Conservation (phyloP, 495 filamentous ascomycete genomes). For the Aspergillus leporis region DNA sequence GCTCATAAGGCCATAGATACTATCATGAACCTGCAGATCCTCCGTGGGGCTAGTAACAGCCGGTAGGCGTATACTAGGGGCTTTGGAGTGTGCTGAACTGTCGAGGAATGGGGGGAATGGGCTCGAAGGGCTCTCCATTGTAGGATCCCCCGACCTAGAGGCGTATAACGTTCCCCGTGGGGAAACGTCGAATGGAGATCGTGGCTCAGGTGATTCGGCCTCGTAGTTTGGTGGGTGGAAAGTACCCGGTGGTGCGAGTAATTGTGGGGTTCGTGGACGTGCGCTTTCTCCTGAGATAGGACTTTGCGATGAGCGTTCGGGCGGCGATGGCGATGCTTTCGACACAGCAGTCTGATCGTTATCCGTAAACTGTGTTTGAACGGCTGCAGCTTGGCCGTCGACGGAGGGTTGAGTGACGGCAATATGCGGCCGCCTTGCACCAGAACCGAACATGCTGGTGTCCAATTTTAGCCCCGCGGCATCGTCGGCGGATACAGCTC, state of each 20-base stretch:
- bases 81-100: constrained; percentile 42
- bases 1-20: constrained; percentile 19
- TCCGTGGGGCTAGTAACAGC: constrained; percentile 54
- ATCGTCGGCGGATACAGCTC: constrained; percentile 72
- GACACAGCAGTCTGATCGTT: constrained; percentile 22
- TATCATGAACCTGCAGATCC: constrained; percentile 34
- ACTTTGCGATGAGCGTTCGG: constrained; percentile 26
- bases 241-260: constrained; percentile 38
- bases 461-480: constrained; percentile 46
- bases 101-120: constrained; percentile 56
- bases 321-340: constrained; percentile 43
- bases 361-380: constrained; percentile 15
- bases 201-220: constrained; percentile 18
- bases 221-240: constrained; percentile 42
- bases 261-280: constrained; percentile 27
- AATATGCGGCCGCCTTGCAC: constrained; percentile 24
- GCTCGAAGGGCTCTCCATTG: constrained; percentile 34
- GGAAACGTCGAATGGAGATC: constrained; percentile 35
- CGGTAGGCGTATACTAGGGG: constrained; percentile 55
- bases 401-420: constrained; percentile 39
- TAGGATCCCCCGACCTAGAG: constrained; percentile 12
- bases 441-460: constrained; percentile 25
- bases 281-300: constrained; percentile 18
- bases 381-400: constrained; percentile 18
- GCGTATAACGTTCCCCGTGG: constrained; percentile 27